Evolutionary conservation across 148 eudicot genomes (phyloP), one percentile per base, ranked within the genome.

Genomic region (Pouteria glomerata): DNA sequence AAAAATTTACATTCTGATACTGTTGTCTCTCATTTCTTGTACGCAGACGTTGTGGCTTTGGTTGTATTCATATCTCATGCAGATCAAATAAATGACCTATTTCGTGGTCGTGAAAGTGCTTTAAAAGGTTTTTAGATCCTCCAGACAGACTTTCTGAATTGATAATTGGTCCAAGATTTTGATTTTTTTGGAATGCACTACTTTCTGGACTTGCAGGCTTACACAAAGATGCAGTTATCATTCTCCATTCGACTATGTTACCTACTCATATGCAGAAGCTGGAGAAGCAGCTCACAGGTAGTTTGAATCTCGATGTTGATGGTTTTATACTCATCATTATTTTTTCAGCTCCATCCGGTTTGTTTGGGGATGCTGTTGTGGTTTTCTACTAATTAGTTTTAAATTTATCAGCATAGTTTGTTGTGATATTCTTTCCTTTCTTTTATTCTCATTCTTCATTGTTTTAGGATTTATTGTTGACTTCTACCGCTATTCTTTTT

Each of bases 31-130:
- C 30, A 31, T 71, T 70, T 44, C 47, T 53, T 63, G 39, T 58
- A 48, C 70, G 74, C 95, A 93, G 97, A 84, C 73, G 89, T 83
- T 71, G 74, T 70, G 19, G 97, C 97, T 74, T 79, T 90, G 79
- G 84, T 93, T 57, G 57, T 87, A 57, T 79, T 86, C 74, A 65
- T 89, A 74, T 75, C 86, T 65, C 82, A 86, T 45, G 80, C 77
- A 60, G 85, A 84, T 79, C 91, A 86, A 72, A 77, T 87, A 74
- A 82, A 87, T 74, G 84, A 86, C 66, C 41, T 87, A 27, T 67
- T 89, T 50, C 80, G 83, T 64, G 84, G 85, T 64, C 73, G 59
- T 16, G 79, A 84, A 73, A 86, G 90, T 59, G 78, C 84, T 55
- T 83, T 89, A 78, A 79, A 85, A 86, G 98, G 98, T 85, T 13